Evolutionary conservation across 306 rosid genomes (phyloP), one percentile per base, ranked within the genome.

Genomic region (Prunus fruticosa): DNA sequence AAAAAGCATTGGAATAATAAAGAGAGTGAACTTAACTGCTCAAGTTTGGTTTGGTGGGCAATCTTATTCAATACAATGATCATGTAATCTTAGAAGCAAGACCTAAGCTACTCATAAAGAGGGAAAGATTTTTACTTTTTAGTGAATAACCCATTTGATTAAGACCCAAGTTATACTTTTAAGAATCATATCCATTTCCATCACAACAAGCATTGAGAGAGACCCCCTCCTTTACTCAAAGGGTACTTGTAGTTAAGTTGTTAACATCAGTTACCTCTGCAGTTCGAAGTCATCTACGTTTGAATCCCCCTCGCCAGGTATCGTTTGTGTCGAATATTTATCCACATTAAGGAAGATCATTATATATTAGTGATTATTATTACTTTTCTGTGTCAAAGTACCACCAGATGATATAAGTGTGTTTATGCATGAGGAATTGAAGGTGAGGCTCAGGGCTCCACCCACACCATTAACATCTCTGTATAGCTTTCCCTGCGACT

Each of bases 61-160:
- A 65, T 83, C 60, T 23, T 76, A 14, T 43, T 76, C 77, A 69
- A 43, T 52, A 49, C 58, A 32, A 58, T 47, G 62, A 70, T 53
- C 53, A 75, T 14, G 63, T 76, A 71, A 56, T 52, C 32, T 67
- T 71, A 2, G 53, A 57, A 32, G 43, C 28, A 32, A 64, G 49
- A 34, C 27, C 69, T 34, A 34, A 34, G 64, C 56, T 47, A 34
- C 8, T 41, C 23, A 46, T 50, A 53, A n/a, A 67, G 67, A 41
- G 73, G 34, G n/a, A 25, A 64, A 73, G 68, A 38, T 38, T 52
- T 54, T 7, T 0, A 73, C 57, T 25, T 45, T 45, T 45, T 22
- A 25, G 69, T 25, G 14, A 67, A 41, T 46, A 84, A 78, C 70
- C 74, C 64, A 11, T 57, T 81, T 80, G 82, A 85, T 83, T 83